Base-by-base conservation (phyloP, 345 rosid species). In the Mallotus nudiflorus region DNA sequence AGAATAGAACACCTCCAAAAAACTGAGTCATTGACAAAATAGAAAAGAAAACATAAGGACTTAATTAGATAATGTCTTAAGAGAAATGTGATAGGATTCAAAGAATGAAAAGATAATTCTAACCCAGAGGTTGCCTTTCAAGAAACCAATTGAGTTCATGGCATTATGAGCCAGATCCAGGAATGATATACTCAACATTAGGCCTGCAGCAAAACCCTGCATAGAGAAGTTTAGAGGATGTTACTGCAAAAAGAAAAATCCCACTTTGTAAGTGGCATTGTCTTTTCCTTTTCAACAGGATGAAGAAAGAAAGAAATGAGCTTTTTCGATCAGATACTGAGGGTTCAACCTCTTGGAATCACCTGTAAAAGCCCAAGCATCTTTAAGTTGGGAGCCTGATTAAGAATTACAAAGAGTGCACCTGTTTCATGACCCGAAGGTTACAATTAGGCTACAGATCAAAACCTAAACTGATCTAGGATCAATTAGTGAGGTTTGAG, bases 191-290 rank as follows among this genome's bases (percentile, higher is more conserved):
- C 99, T 88, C 82, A 95, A 85, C 99, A 95, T 95, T 49, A 95
- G 79, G 70, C 99, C 99, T 8, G 99, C 89, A 62, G 99, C 99
- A 86, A 95, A 95, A 55, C 97, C 99, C 99, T 94, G 88, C 68
- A 82, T 22, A 67, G 44, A 62, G 45, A 70, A 29, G 55, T 65
- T 80, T 68, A 88, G 57, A 62, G 18, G 61, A 56, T 1, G 25
- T 55, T 74, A 69, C 39, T 59, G 59, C 67, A 44, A 29, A 6
- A 54, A 29, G 12, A 29, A 11, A 19, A 57, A 18, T 22, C 10
- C 20, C 37, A 76, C 50, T 24, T 62, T 48, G 54, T 42, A 8
- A 70, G n/a, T 1, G 64, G 73, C 14, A 59, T 31, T 48, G 1
- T 61, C 24, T 31, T 37, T 61, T 12, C 3, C 37, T 33, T 2